Evolutionary conservation across 164 flowering plant species (phyloP).

Genomic region (Umbilicus rupestris): DNA sequence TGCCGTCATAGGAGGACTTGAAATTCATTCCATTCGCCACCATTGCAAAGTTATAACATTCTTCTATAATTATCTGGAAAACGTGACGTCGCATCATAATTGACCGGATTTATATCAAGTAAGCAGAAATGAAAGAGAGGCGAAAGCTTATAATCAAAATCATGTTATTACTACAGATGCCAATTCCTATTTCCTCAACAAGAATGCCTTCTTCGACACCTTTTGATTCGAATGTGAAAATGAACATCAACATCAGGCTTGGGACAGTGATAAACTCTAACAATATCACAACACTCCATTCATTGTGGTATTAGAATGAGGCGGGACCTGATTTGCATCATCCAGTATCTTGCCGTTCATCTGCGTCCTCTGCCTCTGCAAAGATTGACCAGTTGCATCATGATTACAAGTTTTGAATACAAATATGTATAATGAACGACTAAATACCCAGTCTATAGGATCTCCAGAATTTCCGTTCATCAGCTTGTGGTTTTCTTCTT

Average conservation of each 20-base stretch:
- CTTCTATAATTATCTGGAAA: no score
- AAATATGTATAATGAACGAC: neutral
- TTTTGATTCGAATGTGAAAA: neutral
- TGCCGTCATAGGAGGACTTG: conserved; percentile 40
- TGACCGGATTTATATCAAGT: no score
- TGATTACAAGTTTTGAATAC: neutral
- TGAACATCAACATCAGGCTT: neutral
- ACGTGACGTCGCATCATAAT: no score
- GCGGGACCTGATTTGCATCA: conserved; percentile 32
- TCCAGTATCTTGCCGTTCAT: conserved; percentile 68
- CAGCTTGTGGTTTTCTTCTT: conserved; percentile 8
- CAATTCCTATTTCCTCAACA: neutral
- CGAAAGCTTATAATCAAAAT: neutral
- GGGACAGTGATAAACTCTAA: neutral
- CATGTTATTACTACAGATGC: neutral
- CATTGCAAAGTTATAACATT: no score
- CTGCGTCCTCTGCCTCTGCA: conserved; percentile 69
- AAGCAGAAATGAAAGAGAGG: no score
- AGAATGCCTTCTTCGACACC: neutral
- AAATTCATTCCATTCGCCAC: no score
- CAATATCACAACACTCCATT: conserved; percentile 40
- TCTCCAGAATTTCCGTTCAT: conserved; percentile 8
- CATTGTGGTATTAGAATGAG: conserved; percentile 40
- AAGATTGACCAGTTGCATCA: neutral
- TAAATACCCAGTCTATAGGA: conserved; percentile 3